phyloP scores from a whole-genome alignment of 2,329 filamentous ascomycete genomes.

The Aspergillus ruber region DNA sequence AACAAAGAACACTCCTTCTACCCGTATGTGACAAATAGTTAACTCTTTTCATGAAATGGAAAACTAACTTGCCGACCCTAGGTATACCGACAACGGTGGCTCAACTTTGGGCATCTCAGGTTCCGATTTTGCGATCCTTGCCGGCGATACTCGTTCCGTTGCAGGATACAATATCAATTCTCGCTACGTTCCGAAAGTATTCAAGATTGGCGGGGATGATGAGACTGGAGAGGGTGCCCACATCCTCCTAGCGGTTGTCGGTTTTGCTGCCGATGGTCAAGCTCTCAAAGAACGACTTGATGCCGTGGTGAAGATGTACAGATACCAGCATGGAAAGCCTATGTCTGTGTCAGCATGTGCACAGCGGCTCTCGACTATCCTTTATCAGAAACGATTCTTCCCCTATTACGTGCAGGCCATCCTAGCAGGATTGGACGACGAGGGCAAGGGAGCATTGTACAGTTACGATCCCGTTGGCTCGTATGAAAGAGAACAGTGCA shows the following conservation, averaged over 20 bases:
- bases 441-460: constrained; percentile 90
- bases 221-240: constrained; percentile 76
- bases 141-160: constrained; percentile 92
- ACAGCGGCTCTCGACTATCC: constrained; percentile 86
- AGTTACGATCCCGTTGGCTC: constrained; percentile 96
- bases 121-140: constrained; percentile 89
- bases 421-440: constrained; percentile 86
- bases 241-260: constrained; percentile 87
- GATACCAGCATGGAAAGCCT: constrained; percentile 93
- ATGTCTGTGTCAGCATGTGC: constrained; percentile 94
- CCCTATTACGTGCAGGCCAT: constrained; percentile 97
- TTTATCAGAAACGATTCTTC: constrained; percentile 98
- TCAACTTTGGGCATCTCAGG: constrained; percentile 93
- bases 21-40: constrained; percentile 56
- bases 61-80: constrained; percentile 18
- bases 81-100: constrained; percentile 94
- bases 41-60: not conserved
- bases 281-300: constrained; percentile 92
- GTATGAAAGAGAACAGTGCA: constrained; percentile 94
- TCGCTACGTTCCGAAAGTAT: constrained; percentile 89
- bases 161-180: constrained; percentile 99
- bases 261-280: constrained; percentile 90
- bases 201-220: constrained; percentile 89
- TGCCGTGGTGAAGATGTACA: constrained; percentile 96
- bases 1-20: constrained; percentile 72